These are phyloP conservation scores for Spergularia bocconei DNA, from an alignment of 148 eudicot genomes.

Conservation along the genomic window DNA sequence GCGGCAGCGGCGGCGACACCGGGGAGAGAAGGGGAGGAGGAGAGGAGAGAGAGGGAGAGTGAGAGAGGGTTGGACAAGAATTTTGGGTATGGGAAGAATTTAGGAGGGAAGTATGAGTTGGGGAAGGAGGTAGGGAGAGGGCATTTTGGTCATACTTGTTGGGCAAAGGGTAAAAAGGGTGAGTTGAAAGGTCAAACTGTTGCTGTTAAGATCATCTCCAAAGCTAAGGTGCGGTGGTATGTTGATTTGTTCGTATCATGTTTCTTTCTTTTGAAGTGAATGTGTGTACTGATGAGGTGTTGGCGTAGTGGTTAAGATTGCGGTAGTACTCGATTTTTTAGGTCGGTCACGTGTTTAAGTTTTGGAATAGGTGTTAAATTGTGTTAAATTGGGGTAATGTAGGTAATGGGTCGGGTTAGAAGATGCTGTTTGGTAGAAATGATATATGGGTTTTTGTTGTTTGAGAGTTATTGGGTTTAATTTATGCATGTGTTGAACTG, in stretches of 20 bases:
- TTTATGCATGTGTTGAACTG: slow-evolving; percentile 9
- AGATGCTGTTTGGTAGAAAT: slow-evolving; percentile 3
- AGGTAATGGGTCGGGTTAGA: neutral
- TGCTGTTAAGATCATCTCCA: slow-evolving; percentile 92
- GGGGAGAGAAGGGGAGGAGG: slow-evolving; percentile 36
- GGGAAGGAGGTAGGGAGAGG: slow-evolving; percentile 96
- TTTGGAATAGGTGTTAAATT: neutral
- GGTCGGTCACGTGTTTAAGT: neutral
- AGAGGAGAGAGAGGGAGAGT: slow-evolving; percentile 19
- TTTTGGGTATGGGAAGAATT: slow-evolving; percentile 70
- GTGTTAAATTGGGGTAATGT: neutral
- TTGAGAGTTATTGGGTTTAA: neutral
- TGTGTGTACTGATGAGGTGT: neutral
- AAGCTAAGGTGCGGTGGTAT: slow-evolving; percentile 83
- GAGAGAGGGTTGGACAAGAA: slow-evolving; percentile 62
- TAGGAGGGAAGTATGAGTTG: slow-evolving; percentile 70
- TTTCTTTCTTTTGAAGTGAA: neutral
- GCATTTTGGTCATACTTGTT: slow-evolving; percentile 98
- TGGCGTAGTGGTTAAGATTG: neutral
- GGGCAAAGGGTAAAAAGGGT: slow-evolving; percentile 87
- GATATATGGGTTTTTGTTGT: neutral
- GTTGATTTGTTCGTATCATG: neutral
- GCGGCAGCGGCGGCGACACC: slow-evolving; percentile 34
- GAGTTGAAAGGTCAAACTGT: slow-evolving; percentile 65
- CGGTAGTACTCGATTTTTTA: neutral